Evolutionary conservation across 352 stramenopile genomes (phyloP), one percentile per base, ranked within the genome.

Genomic region (Paralagenidium karlingii): DNA sequence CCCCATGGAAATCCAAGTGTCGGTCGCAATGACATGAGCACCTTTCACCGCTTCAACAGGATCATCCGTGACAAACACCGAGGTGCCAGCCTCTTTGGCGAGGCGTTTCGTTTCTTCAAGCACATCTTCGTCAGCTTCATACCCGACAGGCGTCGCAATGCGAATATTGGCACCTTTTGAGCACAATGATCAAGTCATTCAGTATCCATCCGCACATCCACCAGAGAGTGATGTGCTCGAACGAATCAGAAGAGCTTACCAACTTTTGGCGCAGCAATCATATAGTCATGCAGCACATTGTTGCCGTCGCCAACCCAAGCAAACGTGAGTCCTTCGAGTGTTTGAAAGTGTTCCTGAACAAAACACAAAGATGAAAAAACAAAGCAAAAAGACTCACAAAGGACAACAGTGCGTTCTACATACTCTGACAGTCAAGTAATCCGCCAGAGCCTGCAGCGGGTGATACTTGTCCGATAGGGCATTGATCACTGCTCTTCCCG

Each of bases 301-400:
- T 98, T 98, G 39, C 94, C 94, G 53, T 99, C 96, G 43, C 96
- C 96, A 36, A 99, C 94, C 91, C 94, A 99, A 27, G 90, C 76
- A 26, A 99, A 65, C 24, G 89, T 98, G 31, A 97, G 83, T 5
- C 89, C 91, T 15, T 89, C 58, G 16, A 88, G 53, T 36, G 68
- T 61, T 24, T 81, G 81, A 49, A 94, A 94, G 45, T 88, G 79
- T 45, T 94, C 76, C 56, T 75, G 42, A 10, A 52, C 19, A 40
- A 26, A n/a, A 6, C n/a, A 34, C 8, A 30, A 4, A 37, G 38
- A 8, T 43, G 20, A 37, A 37, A 15, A 11, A 8, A 39, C 19
- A 9, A 9, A 34, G n/a, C 28, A 8, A 15, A 30, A n/a, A 12
- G n/a, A n/a, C 16, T 16, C 18, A 26, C 18, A 8, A 8, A 8